Percentiles rank a stretch among this genome's conserved stretches.
phyloP scores from a whole-genome alignment of 2,329 filamentous ascomycete species.

The Pseudohalonectria lignicola region DNA sequence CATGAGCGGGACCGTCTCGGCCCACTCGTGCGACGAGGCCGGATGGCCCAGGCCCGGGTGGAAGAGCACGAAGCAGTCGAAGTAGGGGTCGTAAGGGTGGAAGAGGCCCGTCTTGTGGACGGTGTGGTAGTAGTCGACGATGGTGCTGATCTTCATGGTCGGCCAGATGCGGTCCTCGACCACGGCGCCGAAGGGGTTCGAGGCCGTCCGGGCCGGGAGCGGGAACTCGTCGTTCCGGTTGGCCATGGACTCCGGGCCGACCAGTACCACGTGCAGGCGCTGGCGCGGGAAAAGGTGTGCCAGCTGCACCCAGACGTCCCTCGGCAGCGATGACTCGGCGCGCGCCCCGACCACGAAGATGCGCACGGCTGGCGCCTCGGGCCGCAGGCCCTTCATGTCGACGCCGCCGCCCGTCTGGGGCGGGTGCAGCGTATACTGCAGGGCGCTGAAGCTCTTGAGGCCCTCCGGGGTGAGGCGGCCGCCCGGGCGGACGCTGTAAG shows the following conservation, averaged over 20 bases:
- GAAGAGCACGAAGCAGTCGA: conserved; percentile 95
- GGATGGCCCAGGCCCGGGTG: conserved; percentile 94
- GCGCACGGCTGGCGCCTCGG: conserved; percentile 78
- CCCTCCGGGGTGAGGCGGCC: conserved; percentile 78
- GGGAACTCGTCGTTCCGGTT: conserved; percentile 92
- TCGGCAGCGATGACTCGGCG: conserved; percentile 91
- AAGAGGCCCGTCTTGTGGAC: conserved; percentile 87
- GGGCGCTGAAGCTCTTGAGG: conserved; percentile 82
- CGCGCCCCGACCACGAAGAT: conserved; percentile 90
- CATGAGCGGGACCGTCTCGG: conserved; percentile 76
- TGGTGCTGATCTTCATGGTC: conserved; percentile 93
- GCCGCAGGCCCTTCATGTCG: conserved; percentile 67
- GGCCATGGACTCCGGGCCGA: conserved; percentile 90
- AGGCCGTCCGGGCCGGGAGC: conserved; percentile 70
- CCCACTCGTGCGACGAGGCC: conserved; percentile 88
- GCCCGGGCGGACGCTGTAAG: conserved; percentile 68
- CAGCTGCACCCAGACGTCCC: conserved; percentile 88
- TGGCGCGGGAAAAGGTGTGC: conserved; percentile 89
- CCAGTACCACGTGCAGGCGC: conserved; percentile 85
- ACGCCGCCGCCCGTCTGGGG: conserved; percentile 65
- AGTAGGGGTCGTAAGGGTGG: conserved; percentile 92
- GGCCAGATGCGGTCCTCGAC: conserved; percentile 83
- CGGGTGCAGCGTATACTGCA: conserved; percentile 89
- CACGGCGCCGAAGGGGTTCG: conserved; percentile 88
- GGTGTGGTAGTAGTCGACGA: conserved; percentile 96